These are phyloP conservation scores for Gossypium gossypioides DNA, from an alignment of 441 rosid species.

Conservation along the genomic window DNA sequence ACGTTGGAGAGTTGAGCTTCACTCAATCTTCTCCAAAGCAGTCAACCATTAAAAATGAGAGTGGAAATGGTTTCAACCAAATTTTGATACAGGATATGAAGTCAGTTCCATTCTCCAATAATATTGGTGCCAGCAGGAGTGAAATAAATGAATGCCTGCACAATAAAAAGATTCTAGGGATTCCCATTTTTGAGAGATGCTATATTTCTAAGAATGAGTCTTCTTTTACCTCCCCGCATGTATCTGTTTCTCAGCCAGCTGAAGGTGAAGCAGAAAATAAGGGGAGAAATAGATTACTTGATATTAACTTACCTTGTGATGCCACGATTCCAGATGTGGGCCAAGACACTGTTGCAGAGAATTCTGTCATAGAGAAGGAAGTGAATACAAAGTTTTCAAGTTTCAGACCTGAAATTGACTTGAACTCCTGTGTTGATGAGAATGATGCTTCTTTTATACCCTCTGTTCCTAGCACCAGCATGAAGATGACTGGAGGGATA, in stretches of 20 bases:
- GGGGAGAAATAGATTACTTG: constrained; percentile 37
- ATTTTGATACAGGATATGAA: constrained; percentile 26
- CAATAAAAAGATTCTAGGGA: constrained; percentile 52
- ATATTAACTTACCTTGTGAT: constrained; percentile 81
- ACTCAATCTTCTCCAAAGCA: constrained; percentile 35
- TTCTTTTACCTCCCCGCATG: constrained; percentile 30
- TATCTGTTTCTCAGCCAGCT: constrained; percentile 23
- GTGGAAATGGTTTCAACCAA: constrained; percentile 20
- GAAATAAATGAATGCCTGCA: constrained; percentile 26
- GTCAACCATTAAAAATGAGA: constrained; percentile 27
- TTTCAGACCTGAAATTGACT: constrained; percentile 51
- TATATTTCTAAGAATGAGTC: constrained; percentile 33
- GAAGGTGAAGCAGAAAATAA: constrained; percentile 33
- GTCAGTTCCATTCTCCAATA: constrained; percentile 33
- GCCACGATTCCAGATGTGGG: constrained; percentile 28
- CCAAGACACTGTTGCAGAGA: constrained; percentile 29
- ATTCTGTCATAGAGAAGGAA: constrained; percentile 23
- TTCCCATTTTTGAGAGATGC: constrained; percentile 36
- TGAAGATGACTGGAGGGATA: constrained; percentile 33
- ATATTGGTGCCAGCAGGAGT: constrained; percentile 26
- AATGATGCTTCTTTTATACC: constrained; percentile 47
- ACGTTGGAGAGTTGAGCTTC: constrained; percentile 27
- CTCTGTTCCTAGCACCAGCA: constrained; percentile 22
- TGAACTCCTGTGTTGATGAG: constrained; percentile 56
- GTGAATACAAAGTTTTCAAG: constrained; percentile 22